phyloP scores from a whole-genome alignment of 1,284 basidiomycete genomes.

The Cryptococcus sp. region DNA sequence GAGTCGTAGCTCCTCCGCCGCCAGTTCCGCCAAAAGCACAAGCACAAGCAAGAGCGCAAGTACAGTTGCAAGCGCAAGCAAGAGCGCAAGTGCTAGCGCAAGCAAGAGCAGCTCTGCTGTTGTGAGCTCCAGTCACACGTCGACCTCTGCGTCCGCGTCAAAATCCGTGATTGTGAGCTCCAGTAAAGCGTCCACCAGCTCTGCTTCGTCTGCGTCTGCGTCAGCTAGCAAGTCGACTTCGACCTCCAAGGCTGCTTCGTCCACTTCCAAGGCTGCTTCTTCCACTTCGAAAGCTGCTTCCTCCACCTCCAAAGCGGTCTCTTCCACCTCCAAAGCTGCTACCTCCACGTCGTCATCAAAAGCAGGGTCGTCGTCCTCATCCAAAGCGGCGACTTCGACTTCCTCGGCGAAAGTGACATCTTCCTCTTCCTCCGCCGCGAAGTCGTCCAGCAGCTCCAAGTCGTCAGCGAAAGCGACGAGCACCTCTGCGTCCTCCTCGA shows the following conservation, averaged over 20 bases:
- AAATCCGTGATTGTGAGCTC: slow-evolving; percentile 9
- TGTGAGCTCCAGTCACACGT: slow-evolving; percentile 1
- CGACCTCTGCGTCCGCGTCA: slow-evolving; percentile 1
- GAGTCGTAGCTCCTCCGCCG: background rate
- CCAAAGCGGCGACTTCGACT: slow-evolving; percentile 3
- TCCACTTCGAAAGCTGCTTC: slow-evolving; percentile 7
- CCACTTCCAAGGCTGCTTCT: background rate
- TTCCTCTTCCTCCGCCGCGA: slow-evolving; percentile 8
- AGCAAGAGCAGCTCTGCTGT: background rate
- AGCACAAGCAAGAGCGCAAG: background rate
- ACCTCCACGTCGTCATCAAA: slow-evolving; percentile 5
- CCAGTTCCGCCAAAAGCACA: background rate
- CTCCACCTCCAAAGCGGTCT: background rate
- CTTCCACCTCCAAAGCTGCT: slow-evolving; percentile 6
- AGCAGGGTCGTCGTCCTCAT: slow-evolving; percentile 1
- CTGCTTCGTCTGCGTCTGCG: slow-evolving; percentile 6
- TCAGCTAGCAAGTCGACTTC: slow-evolving; percentile 6
- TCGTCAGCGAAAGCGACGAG: slow-evolving; percentile 3
- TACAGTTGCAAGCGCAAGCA: background rate
- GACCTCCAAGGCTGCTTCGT: slow-evolving; percentile 5
- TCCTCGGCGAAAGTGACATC: slow-evolving; percentile 1
- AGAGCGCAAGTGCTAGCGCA: no score
- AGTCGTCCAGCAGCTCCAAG: background rate
- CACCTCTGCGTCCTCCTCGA: slow-evolving; percentile 3
- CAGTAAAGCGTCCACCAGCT: background rate